These are phyloP conservation scores for Cyphellophora attinorum DNA, from an alignment of 2,329 filamentous ascomycete species.

Conservation along the genomic window DNA sequence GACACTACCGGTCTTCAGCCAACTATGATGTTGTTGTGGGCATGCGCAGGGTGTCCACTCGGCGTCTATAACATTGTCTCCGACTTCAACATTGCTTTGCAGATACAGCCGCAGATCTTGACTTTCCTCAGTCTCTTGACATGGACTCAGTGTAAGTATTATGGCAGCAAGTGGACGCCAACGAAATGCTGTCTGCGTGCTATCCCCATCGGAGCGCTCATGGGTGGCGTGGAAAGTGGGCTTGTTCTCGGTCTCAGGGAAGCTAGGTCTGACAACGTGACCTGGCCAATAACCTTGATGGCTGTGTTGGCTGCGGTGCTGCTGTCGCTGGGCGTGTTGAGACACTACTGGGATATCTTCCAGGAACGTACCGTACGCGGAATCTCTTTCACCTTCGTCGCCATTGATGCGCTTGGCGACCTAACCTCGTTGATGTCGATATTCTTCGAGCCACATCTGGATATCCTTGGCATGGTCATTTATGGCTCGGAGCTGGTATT, in stretches of 20 bases:
- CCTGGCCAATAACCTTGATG: slow-evolving; percentile 60
- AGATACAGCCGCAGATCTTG: slow-evolving; percentile 49
- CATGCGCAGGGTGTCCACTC: slow-evolving; percentile 56
- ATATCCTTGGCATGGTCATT: slow-evolving; percentile 55
- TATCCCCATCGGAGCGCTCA: slow-evolving; percentile 41
- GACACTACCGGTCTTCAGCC: slow-evolving; percentile 56
- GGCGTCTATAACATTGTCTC: slow-evolving; percentile 52
- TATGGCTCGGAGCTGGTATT: slow-evolving; percentile 57
- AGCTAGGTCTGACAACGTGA: slow-evolving; percentile 32
- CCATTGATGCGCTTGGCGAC: slow-evolving; percentile 60
- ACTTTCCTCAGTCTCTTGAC: slow-evolving; percentile 42
- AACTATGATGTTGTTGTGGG: slow-evolving; percentile 65
- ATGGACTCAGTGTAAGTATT: slow-evolving; percentile 49
- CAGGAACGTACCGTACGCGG: slow-evolving; percentile 56
- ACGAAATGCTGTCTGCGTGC: slow-evolving; percentile 40
- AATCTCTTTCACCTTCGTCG: slow-evolving; percentile 64
- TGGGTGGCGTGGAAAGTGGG: slow-evolving; percentile 51
- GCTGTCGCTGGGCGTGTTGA: slow-evolving; percentile 55
- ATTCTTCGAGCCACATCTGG: slow-evolving; percentile 49
- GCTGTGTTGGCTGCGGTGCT: slow-evolving; percentile 54
- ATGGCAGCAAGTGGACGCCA: slow-evolving; percentile 46
- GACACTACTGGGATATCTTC: slow-evolving; percentile 63
- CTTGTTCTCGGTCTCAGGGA: slow-evolving; percentile 49
- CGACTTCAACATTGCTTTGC: slow-evolving; percentile 43
- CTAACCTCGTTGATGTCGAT: slow-evolving; percentile 57